Evolutionary conservation across 805 yeast species (phyloP), one percentile per base, ranked within the genome.

Genomic region (Priceomyces fermenticarens): DNA sequence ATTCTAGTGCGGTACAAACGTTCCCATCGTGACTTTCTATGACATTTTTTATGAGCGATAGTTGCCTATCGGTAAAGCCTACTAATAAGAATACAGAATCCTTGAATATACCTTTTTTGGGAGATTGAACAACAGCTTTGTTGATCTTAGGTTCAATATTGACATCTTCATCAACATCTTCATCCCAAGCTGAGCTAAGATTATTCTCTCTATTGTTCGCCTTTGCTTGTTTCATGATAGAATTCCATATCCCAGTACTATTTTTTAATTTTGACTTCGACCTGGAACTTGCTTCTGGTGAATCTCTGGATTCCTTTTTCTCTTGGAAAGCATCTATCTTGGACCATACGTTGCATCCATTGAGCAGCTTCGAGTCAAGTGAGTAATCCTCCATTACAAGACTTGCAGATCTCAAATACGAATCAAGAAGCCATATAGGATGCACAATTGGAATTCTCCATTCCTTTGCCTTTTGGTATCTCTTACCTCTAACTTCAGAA

Each of bases 381-480:
- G 62, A 62, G 48, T 77, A 78, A 47, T 67, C 71, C 8, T 60
- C 54, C 36, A 60, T 55, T 23, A 64, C 65, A 14, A 77, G 49
- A 2, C 71, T 60, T 1, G 77, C 75, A 2, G 71, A 72, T 35
- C 81, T 62, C 16, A 58, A 52, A 12, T 69, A 52, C 40, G 74
- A 63, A 52, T 78, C 80, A 25, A 62, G 53, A 3, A 78, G 57
- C 76, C 77, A 77, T 29, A 67, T 51, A 0, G 82, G 81, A 51
- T 76, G 79, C 23, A 75, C 70, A 1, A 69, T 69, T 1, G 79
- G 78, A 3, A 72, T 71, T 9, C 62, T 60, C 81, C 81, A 76
- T 51, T 75, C 77, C 2, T 69, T 31, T 3, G 81, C 81, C 51
- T 75, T 76, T 11, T 62, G 62, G 50, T 67, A 80, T 38, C 86